Conservation (phyloP, 352 stramenopile species). For the Pythium brachiatum region DNA sequence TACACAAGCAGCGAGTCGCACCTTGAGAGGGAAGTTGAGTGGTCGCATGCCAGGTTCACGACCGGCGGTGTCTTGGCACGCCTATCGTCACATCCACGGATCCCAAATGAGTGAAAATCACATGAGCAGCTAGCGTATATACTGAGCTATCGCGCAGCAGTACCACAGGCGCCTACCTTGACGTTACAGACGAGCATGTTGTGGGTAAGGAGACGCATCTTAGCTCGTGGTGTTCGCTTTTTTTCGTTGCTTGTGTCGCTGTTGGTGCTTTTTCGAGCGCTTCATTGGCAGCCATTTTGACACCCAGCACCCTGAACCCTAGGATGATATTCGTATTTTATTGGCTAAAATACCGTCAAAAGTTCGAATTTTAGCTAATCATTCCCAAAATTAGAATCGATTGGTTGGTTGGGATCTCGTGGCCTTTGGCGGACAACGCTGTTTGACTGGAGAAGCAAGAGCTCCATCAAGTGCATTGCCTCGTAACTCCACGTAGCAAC, state of each 20-base stretch:
- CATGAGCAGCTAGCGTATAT: conserved; percentile 1
- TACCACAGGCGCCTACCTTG: conserved; percentile 37
- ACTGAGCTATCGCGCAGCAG: background rate
- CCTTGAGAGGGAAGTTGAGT: conserved; percentile 79
- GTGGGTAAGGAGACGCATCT: conserved; percentile 81
- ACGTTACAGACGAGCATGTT: conserved; percentile 89
- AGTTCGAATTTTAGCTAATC: conserved; percentile 21
- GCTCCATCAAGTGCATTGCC: conserved; percentile 3
- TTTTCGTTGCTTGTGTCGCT: conserved; percentile 8
- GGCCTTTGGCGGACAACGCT: conserved; percentile 15
- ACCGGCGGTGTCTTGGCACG: conserved; percentile 71
- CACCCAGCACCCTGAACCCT: conserved; percentile 7
- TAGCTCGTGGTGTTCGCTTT: conserved; percentile 13
- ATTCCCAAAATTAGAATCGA: conserved; percentile 16
- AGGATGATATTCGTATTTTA: background rate
- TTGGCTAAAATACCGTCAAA: conserved; percentile 12
- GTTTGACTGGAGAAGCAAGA: conserved; percentile 23
- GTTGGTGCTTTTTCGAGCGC: background rate
- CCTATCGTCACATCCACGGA: conserved; percentile 27
- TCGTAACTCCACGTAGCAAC: background rate
- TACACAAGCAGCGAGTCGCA: conserved; percentile 21
- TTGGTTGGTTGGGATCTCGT: conserved; percentile 29
- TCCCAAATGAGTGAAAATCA: conserved; percentile 1
- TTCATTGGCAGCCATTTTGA: conserved; percentile 27
- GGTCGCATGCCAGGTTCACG: conserved; percentile 53